Evolutionary conservation across 441 rosid genomes (phyloP).

Genomic region (Brassica hybrid): DNA sequence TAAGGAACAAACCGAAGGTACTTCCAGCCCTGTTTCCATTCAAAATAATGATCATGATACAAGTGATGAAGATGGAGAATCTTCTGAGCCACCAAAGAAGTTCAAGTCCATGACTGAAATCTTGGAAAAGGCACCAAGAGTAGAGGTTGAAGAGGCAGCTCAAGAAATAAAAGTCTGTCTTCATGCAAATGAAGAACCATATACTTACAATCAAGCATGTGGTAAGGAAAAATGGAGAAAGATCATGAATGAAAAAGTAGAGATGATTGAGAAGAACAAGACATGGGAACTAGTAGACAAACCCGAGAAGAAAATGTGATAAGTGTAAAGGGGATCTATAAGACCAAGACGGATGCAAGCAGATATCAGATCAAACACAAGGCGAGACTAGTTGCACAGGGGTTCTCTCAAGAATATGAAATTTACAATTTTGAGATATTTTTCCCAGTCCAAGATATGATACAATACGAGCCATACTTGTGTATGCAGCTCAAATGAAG

Average conservation of each 20-base stretch:
- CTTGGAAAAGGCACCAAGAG: neutral
- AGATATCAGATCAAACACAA: neutral
- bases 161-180: neutral
- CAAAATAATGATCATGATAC: neutral
- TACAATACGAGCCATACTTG: neutral
- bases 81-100: neutral
- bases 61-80: neutral
- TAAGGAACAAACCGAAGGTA: neutral
- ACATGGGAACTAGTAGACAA: too few relatives aligned
- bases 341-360: neutral
- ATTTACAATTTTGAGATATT: too few relatives aligned
- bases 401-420: neutral
- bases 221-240: neutral
- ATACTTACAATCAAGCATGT: neutral
- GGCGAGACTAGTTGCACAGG: neutral
- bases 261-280: too few relatives aligned
- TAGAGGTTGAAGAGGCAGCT: neutral
- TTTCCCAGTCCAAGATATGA: neutral
- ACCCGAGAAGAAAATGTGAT: too few relatives aligned
- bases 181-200: neutral
- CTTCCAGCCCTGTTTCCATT: neutral
- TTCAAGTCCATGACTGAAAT: neutral
- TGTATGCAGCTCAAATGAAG: constrained; percentile 2
- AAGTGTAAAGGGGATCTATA: neutral
- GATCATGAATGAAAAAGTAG: neutral